These are phyloP conservation scores for Colletotrichum orchidophilum DNA, from an alignment of 2,329 filamentous ascomycete species.

Conservation along the genomic window DNA sequence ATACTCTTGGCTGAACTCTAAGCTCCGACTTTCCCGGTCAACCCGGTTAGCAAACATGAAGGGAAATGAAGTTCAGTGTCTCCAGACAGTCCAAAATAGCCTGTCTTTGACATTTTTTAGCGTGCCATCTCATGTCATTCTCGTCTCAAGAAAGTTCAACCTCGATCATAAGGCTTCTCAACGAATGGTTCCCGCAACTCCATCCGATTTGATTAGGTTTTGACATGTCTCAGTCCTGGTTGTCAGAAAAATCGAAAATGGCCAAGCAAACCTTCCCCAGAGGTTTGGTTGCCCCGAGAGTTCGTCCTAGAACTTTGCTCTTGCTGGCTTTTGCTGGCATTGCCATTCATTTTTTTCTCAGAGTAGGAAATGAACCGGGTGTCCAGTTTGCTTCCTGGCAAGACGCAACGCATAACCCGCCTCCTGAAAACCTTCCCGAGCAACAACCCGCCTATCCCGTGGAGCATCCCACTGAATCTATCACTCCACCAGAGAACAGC, in stretches of 20 bases:
- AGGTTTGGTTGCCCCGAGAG: neutral
- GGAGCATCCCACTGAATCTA: neutral
- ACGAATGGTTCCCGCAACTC: neutral
- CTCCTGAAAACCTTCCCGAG: neutral
- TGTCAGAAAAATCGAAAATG: neutral
- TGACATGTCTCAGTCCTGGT: neutral
- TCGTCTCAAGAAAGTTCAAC: neutral
- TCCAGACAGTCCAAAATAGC: neutral
- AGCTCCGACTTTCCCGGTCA: neutral
- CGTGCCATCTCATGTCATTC: neutral
- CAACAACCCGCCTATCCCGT: neutral
- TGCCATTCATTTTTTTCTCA: neutral
- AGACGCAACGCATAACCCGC: neutral
- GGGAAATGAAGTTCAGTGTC: neutral
- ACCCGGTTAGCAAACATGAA: neutral
- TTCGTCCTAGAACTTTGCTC: neutral
- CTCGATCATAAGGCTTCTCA: neutral
- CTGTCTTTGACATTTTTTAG: neutral
- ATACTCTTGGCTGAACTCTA: neutral
- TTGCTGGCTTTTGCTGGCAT: neutral
- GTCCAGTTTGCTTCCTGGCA: neutral
- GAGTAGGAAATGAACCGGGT: neutral
- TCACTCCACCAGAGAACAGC: neutral
- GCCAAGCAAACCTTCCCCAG: neutral
- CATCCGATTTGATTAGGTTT: neutral